Base-by-base conservation (phyloP, 2,329 filamentous ascomycete genomes). In the Teratosphaeriaceae sp. region DNA sequence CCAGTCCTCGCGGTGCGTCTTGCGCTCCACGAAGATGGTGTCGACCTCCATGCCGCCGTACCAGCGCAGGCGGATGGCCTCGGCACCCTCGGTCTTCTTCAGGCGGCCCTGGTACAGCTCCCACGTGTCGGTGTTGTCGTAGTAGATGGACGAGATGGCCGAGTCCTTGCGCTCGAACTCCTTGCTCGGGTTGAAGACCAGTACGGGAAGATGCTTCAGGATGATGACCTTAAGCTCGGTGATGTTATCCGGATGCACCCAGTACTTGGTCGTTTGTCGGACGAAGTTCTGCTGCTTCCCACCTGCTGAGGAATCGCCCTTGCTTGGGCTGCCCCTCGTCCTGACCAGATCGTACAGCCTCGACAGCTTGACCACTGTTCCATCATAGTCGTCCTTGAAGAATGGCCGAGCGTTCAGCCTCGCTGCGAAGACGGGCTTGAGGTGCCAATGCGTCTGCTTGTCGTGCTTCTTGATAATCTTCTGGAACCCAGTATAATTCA, bases 401-500 rank as follows among this genome's bases (percentile, higher is more conserved):
- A 98, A 98, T 0, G 92, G 90, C 65, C 95, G 96, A 35, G 88
- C 87, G 68, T 94, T 94, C 60, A 98, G 79, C 45, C 90, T 82
- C 31, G 89, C 84, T 45, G 94, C 90, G 66, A 98, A 98, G n/a
- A 94, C 88, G 23, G 92, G 92, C 58, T 85, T 89, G 24, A 98
- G 79, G 60, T 92, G 82, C 88, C 90, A 95, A 47, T 81, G 77
- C 0, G 92, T 98, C 73, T 85, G 76, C 87, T 98, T 98, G 47
- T 58, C 92, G 66, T 98, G 92, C 75, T 98, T 98, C 76, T 98
- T 98, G 68, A 98, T 95, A 51, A 98, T 98, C 75, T 98, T 98
- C 73, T 96, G 94, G 65, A 98, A 98, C 4, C 92, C 92, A 0
- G 90, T 97, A 63, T 98, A 98, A 69, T 98, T 98, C 62, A 98